Base-by-base conservation (phyloP, 495 filamentous ascomycete genomes). In the Stereocaulon alpinum region DNA sequence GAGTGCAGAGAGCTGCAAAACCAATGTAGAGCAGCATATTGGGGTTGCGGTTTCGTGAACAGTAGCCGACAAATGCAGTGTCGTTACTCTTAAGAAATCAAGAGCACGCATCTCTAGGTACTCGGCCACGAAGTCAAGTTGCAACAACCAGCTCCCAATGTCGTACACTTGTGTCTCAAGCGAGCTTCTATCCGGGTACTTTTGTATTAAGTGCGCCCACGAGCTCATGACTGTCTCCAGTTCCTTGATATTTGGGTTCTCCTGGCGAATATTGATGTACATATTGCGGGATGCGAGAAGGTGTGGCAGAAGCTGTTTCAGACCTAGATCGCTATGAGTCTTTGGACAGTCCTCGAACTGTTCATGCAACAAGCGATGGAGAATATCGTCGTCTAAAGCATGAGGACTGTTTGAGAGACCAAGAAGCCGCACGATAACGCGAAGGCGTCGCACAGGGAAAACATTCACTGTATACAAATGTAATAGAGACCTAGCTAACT, bases 91-190 rank as follows among this genome's bases (percentile, higher is more conserved):
- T 15, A 65, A 54, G 11, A 64, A 55, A 60, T 75, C 79, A 12
- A 81, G 71, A 3, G 89, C 90, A 58, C 86, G 86, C 66, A 91
- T 85, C 40, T 85, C 84, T 2, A 89, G 77, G 64, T 87, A 94
- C 56, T 95, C 86, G 20, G 82, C 79, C n/a, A 91, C 66, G 3
- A 82, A 77, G 59, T 82, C 78, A 12, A 95, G 74, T 57, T 89
- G 84, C 40, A 75, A 64, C 12, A 87, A 59, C 55, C 84, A 81
- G 22, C 78, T 76, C 6, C 78, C 71, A 6, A 80, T 66, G 62
- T 90, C 82, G 55, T 88, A 82, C 40, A 95, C 68, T n/a, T 70
- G 69, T 12, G 68, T 66, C n/a, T 76, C 58, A 18, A 94, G 65
- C 1, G 80, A 72, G 11, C 73, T 64, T 67, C 71, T 76, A 47